A percentile compares a stretch with the other conserved stretches of the same genome.
These are phyloP conservation scores for Alopecurus myosuroides DNA, from an alignment of 176 grass and related monocot genomes.

Conservation along the genomic window DNA sequence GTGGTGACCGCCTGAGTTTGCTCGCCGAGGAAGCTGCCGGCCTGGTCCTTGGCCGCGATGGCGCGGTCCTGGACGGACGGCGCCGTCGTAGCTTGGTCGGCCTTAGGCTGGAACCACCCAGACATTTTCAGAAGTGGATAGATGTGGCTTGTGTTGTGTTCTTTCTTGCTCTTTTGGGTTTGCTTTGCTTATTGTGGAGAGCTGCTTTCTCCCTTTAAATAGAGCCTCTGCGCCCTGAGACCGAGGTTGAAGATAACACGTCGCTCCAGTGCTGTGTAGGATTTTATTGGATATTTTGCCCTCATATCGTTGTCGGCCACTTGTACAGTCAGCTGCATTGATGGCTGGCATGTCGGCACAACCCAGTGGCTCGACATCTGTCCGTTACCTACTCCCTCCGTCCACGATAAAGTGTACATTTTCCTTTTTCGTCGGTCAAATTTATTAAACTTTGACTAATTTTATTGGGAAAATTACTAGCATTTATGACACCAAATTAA, in stretches of 20 bases:
- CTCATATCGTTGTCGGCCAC: neutral
- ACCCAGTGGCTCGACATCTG: neutral
- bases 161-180: neutral
- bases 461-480: no score
- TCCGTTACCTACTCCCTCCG: no score
- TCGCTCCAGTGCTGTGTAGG: neutral
- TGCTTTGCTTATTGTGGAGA: neutral
- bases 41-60: neutral
- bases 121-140: neutral
- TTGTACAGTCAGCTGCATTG: neutral
- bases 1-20: neutral
- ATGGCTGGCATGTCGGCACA: neutral
- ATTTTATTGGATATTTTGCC: neutral
- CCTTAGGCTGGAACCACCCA: neutral
- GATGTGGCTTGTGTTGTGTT: neutral
- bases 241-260: no score
- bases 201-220: neutral
- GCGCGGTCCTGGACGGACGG: constrained; percentile 14
- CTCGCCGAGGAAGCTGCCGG: neutral
- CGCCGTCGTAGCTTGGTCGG: neutral
- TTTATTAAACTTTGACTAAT: no score
- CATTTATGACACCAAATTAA: no score
- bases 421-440: no score
- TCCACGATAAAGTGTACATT: no score
- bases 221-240: neutral